phyloP scores from a whole-genome alignment of 768 basidiomycete species.

The Leccinellum albellum region DNA sequence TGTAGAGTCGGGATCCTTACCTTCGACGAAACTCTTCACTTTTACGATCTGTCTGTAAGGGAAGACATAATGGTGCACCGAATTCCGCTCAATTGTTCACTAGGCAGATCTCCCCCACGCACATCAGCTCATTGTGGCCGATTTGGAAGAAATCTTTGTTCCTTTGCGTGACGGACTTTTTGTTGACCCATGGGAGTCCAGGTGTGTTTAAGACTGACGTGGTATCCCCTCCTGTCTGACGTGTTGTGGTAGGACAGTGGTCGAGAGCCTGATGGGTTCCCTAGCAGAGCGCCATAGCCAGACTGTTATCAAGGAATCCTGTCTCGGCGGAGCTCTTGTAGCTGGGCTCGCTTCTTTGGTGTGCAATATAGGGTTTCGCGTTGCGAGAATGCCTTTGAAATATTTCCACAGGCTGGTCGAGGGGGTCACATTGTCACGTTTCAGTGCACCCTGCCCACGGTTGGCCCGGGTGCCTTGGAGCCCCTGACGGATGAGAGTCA shows the following conservation, averaged over 20 bases:
- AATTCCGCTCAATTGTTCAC: constrained; percentile 18
- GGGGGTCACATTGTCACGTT: constrained; percentile 81
- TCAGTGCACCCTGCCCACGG: constrained; percentile 61
- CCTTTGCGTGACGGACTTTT: constrained; percentile 73
- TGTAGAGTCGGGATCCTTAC: constrained; percentile 76
- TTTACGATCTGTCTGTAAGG: constrained; percentile 84
- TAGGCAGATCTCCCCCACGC: constrained; percentile 47
- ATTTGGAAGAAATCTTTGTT: constrained; percentile 89
- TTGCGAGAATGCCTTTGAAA: constrained; percentile 8
- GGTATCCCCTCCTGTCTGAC: constrained; percentile 4
- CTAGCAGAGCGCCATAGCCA: constrained; percentile 62
- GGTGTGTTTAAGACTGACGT: constrained; percentile 42
- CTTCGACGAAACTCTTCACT: constrained; percentile 77
- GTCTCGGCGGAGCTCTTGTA: constrained; percentile 74
- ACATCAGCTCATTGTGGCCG: constrained; percentile 77
- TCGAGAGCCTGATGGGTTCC: constrained; percentile 63
- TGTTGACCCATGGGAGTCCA: constrained; percentile 66
- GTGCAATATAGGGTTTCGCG: constrained; percentile 28
- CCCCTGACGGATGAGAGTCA: constrained; percentile 57
- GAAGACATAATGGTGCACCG: constrained; percentile 5
- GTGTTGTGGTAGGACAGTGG: constrained; percentile 42
- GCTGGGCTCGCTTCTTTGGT: constrained; percentile 72
- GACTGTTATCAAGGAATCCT: constrained; percentile 49
- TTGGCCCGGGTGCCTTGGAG: constrained; percentile 69
- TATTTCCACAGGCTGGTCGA: constrained; percentile 44